phyloP scores from a whole-genome alignment of 176 grass and related monocot species.

The Ensete glaucum region DNA sequence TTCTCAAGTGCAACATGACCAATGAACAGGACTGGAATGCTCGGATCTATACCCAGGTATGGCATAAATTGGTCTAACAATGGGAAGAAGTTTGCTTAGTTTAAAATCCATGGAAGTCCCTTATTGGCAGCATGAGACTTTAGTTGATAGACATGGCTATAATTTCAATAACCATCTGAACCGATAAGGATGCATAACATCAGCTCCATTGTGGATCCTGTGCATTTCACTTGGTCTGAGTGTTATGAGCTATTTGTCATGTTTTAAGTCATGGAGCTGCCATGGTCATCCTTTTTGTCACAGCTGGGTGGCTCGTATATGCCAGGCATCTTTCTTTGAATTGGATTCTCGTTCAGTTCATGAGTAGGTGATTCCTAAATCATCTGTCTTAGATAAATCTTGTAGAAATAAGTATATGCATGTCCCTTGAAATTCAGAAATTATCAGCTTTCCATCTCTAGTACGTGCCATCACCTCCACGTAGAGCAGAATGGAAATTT shows the following conservation, averaged over 20 bases:
- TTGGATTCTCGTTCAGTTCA: not conserved
- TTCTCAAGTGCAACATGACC: conserved; percentile 5
- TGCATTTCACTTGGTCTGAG: too few species aligned
- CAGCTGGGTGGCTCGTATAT: not conserved
- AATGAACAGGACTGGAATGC: conserved; percentile 13
- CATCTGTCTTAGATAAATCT: not conserved
- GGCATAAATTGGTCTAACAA: not conserved
- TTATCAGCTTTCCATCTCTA: not conserved
- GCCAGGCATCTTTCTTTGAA: not conserved
- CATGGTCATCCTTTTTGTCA: not conserved
- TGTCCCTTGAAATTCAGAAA: not conserved
- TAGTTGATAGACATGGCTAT: not conserved
- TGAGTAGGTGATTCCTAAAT: not conserved
- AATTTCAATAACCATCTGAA: not conserved
- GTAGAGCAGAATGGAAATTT: not conserved
- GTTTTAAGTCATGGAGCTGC: not conserved
- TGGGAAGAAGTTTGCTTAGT: not conserved
- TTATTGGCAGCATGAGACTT: too few species aligned
- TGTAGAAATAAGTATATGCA: not conserved
- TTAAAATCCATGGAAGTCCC: too few species aligned
- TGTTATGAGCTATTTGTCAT: not conserved
- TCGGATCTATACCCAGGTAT: conserved; percentile 41
- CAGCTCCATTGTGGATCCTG: too few species aligned
- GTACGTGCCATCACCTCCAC: not conserved
- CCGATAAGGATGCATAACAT: too few species aligned